A percentile compares a stretch with the other conserved stretches of the same genome.
phyloP scores from a whole-genome alignment of 2,329 filamentous ascomycete species.

The Keithomyces neogunnii region DNA sequence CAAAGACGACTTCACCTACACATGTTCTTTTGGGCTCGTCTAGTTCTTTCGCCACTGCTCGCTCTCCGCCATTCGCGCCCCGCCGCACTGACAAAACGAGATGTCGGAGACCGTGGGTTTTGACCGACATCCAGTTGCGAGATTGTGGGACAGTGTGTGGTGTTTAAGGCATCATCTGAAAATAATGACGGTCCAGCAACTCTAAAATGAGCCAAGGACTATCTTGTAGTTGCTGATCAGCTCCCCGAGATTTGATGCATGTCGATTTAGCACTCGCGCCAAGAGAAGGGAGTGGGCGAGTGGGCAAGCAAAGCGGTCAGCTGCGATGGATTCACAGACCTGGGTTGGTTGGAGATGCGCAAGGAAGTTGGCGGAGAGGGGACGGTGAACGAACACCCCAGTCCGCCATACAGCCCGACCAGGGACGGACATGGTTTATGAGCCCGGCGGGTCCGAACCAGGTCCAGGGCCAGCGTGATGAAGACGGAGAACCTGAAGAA shows the following conservation, averaged over 20 bases:
- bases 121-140: not conserved
- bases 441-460: not conserved
- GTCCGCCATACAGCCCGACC: conserved; percentile 5
- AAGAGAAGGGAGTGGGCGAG: not conserved
- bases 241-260: not conserved
- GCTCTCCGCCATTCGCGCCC: not conserved
- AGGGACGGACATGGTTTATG: not conserved
- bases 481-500: not conserved
- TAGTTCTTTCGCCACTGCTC: not conserved
- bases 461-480: not conserved
- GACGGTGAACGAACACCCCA: conserved; percentile 9
- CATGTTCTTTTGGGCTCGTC: not conserved
- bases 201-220: no score
- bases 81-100: not conserved
- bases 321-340: not conserved
- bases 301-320: not conserved
- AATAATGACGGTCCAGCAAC: no score
- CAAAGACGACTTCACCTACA: not conserved
- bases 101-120: not conserved
- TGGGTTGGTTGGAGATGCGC: not conserved
- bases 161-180: no score
- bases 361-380: conserved; percentile 1
- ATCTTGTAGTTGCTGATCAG: no score
- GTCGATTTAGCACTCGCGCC: not conserved
- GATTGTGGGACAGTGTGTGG: not conserved